Percentiles rank a stretch among this genome's conserved stretches.
Conservation (phyloP, 306 rosid genomes). For the Elaeagnus macrophylla region DNA sequence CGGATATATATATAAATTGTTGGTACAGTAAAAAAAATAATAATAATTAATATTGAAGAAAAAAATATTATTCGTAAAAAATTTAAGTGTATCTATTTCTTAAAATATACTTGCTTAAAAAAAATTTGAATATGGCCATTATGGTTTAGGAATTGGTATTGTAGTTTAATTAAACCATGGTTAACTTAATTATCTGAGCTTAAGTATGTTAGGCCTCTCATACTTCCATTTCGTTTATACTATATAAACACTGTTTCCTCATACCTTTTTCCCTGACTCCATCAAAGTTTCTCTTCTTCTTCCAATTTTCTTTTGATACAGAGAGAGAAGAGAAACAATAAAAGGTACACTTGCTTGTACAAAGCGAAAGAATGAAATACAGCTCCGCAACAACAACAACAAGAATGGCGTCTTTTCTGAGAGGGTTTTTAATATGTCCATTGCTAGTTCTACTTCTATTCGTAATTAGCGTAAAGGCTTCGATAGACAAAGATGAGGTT, state of each 20-base stretch:
- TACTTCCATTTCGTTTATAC: slow-evolving; percentile 12
- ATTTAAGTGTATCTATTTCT: too few species aligned
- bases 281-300: neutral
- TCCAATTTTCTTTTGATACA: neutral
- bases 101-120: too few species aligned
- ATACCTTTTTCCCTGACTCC: slow-evolving; percentile 28
- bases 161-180: slow-evolving; percentile 43
- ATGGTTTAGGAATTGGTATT: neutral
- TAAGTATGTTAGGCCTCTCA: slow-evolving; percentile 1
- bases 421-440: slow-evolving; percentile 16
- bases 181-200: slow-evolving; percentile 5
- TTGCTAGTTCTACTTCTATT: slow-evolving; percentile 18
- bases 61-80: too few species aligned
- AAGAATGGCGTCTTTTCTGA: slow-evolving; percentile 44
- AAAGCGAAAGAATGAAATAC: slow-evolving; percentile 1
- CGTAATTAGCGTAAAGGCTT: slow-evolving; percentile 25
- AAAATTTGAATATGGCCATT: too few species aligned
- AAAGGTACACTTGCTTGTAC: neutral
- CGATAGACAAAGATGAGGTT: slow-evolving; percentile 8
- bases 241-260: slow-evolving; percentile 39
- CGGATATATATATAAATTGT: too few species aligned
- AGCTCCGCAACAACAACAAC: neutral
- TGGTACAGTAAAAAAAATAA: too few species aligned
- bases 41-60: too few species aligned
- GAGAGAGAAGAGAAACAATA: neutral